Conservation (phyloP, 257 asterid species). For the Buddleja alternifolia region DNA sequence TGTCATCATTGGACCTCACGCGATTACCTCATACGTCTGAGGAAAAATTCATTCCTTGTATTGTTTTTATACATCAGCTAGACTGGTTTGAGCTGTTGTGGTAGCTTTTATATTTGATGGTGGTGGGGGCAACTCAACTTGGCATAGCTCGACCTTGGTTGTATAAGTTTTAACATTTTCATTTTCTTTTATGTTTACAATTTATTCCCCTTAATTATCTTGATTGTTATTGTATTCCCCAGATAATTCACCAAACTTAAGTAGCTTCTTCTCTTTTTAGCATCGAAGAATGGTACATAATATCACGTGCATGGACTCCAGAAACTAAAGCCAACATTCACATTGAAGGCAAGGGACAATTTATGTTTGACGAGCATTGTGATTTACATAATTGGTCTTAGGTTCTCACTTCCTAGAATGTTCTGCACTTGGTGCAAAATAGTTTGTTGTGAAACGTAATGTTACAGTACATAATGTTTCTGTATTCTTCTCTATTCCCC, state of each 20-base stretch:
- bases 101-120: slow-evolving; percentile 22
- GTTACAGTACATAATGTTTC: not conserved
- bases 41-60: slow-evolving; percentile 69
- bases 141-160: not conserved
- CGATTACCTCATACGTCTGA: slow-evolving; percentile 70
- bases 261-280: slow-evolving; percentile 1
- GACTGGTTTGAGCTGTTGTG: slow-evolving; percentile 50
- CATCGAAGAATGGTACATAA: not conserved
- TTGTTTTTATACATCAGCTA: slow-evolving; percentile 88
- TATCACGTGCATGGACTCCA: too few relatives aligned
- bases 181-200: slow-evolving; percentile 6
- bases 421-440: not conserved
- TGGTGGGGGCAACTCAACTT: slow-evolving; percentile 13
- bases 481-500: slow-evolving; percentile 3
- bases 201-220: slow-evolving; percentile 13
- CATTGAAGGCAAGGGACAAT: too few relatives aligned
- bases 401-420: not conserved
- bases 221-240: slow-evolving; percentile 21
- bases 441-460: slow-evolving; percentile 9
- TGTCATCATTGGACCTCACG: slow-evolving; percentile 83
- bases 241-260: slow-evolving; percentile 22
- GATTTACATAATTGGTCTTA: not conserved
- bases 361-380: too few relatives aligned
- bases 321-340: too few relatives aligned
- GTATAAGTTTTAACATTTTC: slow-evolving; percentile 20